Percentiles rank a stretch among this genome's conserved stretches.
These are phyloP conservation scores for Asparagopsis taxiformis DNA, from an alignment of 31 red algal species.

Conservation along the genomic window DNA sequence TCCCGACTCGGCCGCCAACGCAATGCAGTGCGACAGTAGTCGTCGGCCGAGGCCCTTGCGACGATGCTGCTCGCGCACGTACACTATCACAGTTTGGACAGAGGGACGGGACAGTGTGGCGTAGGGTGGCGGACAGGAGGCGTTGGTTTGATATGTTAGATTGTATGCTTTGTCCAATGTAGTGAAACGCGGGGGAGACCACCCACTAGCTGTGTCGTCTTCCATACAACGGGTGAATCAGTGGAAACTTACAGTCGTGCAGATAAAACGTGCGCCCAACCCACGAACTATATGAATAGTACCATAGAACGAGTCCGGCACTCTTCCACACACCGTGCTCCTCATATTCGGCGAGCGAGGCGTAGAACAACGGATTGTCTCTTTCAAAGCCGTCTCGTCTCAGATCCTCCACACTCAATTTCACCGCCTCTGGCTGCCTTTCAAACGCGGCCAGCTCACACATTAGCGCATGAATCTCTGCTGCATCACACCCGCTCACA, in stretches of 20 bases:
- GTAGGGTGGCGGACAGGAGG: too few relatives aligned
- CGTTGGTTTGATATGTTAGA: too few relatives aligned
- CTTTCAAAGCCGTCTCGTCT: slow-evolving; percentile 3
- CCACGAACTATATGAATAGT: slow-evolving; percentile 34
- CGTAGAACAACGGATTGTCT: slow-evolving; percentile 21
- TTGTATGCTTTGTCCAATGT: too few relatives aligned
- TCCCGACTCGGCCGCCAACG: background rate
- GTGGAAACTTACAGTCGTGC: slow-evolving; percentile 25
- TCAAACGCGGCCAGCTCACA: slow-evolving; percentile 4
- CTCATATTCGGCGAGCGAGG: slow-evolving; percentile 14
- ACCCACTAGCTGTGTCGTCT: too few relatives aligned
- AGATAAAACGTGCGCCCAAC: slow-evolving; percentile 20
- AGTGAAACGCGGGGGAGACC: too few relatives aligned
- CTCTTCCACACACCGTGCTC: background rate
- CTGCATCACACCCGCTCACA: background rate
- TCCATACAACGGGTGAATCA: background rate
- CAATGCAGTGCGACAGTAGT: background rate
- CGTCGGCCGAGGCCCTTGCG: background rate
- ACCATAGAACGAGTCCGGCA: slow-evolving; percentile 24
- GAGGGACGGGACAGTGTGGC: too few relatives aligned
- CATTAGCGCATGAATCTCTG: background rate
- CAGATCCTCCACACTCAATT: background rate
- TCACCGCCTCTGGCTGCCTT: slow-evolving; percentile 8
- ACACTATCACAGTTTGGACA: too few relatives aligned
- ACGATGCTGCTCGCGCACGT: background rate